Evolutionary conservation across 2,329 filamentous ascomycete genomes (phyloP), one percentile per base, ranked within the genome.

Genomic region (Talaromyces islandicus): DNA sequence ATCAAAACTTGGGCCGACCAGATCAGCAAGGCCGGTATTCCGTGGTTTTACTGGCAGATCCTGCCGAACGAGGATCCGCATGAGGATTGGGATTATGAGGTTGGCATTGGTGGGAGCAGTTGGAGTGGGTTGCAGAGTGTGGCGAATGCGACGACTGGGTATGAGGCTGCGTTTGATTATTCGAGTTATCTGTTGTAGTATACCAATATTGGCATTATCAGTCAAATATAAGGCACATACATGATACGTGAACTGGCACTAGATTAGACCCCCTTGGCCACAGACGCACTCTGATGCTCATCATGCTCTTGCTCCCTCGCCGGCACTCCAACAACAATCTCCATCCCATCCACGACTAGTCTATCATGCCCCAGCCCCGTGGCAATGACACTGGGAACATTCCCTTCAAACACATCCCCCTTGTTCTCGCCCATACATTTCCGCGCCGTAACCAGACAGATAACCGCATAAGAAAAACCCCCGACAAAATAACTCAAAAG

Each of bases 11-110:
- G 68, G 67, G 70, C 70, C 3, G 62, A 59, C 4, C 60, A 55
- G 14, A 70, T 74, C n/a, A 63, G 64, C 24, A 62, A 63, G 4
- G 66, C 68, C 14, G 71, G 70, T 7, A 69, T 73, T 30, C 71
- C 70, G 1, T 72, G 67, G 69, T 66, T 72, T 41, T 73, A 74
- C 58, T 73, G 70, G 71, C 69, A 73, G 65, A 71, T 73, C 32
- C 54, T 74, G 1, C 70, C 70, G 0, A 74, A 73, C 52, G 58
- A 46, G 9, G 69, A 72, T 35, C 69, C 71, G 2, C 69, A 72
- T 17, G 21, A 65, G 3, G 69, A 56, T 2, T 72, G 67, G 67
- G 70, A 74, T 57, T 74, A 71, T 57, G 71, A 74, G 50, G 64
- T 73, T 10, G 69, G 70, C 3, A 68, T 71, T 29, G 58, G 64